Conservation (phyloP, 2,329 filamentous ascomycete genomes). For the Sodiomyces alkalinus region DNA sequence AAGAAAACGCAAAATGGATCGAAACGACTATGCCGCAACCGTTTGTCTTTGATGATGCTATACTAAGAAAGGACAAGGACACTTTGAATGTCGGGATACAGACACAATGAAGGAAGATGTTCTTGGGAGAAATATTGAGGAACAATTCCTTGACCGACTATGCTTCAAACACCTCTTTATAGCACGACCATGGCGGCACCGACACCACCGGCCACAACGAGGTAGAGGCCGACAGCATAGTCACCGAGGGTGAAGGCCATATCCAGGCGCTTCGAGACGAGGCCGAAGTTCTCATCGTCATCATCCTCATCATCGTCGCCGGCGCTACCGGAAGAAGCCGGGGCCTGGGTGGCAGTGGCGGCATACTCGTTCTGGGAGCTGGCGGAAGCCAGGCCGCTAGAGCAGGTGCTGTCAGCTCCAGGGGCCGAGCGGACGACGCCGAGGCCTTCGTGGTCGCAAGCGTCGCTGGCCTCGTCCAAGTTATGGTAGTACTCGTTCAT, state of each 20-base stretch:
- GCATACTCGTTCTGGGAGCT: slow-evolving; percentile 36
- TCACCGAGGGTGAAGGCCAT: slow-evolving; percentile 29
- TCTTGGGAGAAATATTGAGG: too few species aligned
- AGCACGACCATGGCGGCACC: slow-evolving; percentile 39
- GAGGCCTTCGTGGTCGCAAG: slow-evolving; percentile 59
- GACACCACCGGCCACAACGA: slow-evolving; percentile 32
- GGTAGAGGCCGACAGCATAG: slow-evolving; percentile 33
- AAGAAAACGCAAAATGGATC: too few species aligned
- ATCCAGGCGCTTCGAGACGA: slow-evolving; percentile 19
- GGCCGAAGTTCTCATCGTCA: slow-evolving; percentile 19
- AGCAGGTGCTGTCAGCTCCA: slow-evolving; percentile 36
- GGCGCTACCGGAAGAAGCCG: slow-evolving; percentile 15
- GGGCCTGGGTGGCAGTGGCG: slow-evolving; percentile 27
- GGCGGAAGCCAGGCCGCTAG: slow-evolving; percentile 43
- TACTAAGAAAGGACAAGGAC: too few species aligned
- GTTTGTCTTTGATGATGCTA: too few species aligned
- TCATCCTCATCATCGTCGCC: slow-evolving; percentile 5
- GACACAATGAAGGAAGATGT: too few species aligned
- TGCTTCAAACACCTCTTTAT: too few species aligned
- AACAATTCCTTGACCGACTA: too few species aligned
- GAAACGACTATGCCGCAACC: too few species aligned
- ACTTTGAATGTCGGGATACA: too few species aligned
- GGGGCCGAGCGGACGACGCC: slow-evolving; percentile 38
- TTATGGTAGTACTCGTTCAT: slow-evolving; percentile 58
- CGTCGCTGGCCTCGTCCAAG: slow-evolving; percentile 34